These are phyloP conservation scores for Eucalyptus marginata DNA, from an alignment of 345 rosid species.

Conservation along the genomic window DNA sequence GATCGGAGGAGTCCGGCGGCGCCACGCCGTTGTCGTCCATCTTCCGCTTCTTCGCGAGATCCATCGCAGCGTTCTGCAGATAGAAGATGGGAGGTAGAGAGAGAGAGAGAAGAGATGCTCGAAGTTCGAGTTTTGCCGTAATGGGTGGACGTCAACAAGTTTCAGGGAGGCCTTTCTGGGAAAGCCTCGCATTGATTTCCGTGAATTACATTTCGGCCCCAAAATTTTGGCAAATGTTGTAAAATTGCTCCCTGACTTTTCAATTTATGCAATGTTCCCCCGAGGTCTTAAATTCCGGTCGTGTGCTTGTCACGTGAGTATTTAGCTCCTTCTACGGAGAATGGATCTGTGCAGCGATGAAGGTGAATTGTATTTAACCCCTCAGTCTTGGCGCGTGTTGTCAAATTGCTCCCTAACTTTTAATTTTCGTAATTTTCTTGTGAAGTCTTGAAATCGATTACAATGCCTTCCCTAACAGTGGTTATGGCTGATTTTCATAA, in stretches of 20 bases:
- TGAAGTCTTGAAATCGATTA: not conserved
- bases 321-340: not conserved
- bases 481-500: not conserved
- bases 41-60: slow-evolving; percentile 50
- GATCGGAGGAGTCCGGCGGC: not conserved
- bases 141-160: not conserved
- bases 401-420: not conserved
- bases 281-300: not conserved
- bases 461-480: not conserved
- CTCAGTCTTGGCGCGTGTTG: not conserved
- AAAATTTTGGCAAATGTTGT: not conserved
- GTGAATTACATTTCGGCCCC: not conserved
- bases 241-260: not conserved
- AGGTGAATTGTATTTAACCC: not conserved
- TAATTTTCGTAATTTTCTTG: not conserved
- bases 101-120: not conserved
- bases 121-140: not conserved
- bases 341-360: not conserved
- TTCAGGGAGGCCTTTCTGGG: not conserved
- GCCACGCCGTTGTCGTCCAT: slow-evolving; percentile 35
- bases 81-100: not conserved
- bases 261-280: not conserved
- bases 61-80: slow-evolving; percentile 5
- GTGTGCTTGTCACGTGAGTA: not conserved
- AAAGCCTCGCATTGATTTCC: not conserved